These are phyloP conservation scores for Yamadazyma ubonensis DNA, from an alignment of 805 yeast genomes.

Conservation along the genomic window DNA sequence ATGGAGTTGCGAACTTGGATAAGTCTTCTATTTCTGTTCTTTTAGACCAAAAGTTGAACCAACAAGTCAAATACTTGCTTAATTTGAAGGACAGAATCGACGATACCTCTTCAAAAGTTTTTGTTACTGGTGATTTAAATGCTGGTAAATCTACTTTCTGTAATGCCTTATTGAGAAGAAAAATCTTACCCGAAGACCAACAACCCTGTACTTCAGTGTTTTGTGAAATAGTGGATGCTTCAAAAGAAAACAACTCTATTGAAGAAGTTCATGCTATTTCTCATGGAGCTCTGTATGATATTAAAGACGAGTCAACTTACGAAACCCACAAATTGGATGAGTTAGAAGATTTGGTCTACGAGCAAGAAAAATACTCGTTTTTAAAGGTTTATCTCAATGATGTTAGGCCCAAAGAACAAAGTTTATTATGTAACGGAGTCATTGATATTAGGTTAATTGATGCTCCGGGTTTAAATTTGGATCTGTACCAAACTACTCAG, in stretches of 20 bases:
- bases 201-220: constrained; percentile 97
- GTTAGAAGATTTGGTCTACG: constrained; percentile 68
- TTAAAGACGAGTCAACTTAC: constrained; percentile 64
- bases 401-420: constrained; percentile 60
- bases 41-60: constrained; percentile 64
- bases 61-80: constrained; percentile 63
- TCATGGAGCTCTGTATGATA: constrained; percentile 50
- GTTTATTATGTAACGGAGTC: constrained; percentile 82
- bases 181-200: constrained; percentile 89
- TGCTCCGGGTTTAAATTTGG: constrained; percentile 96
- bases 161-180: constrained; percentile 77
- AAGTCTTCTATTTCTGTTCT: constrained; percentile 66
- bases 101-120: constrained; percentile 89
- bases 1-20: constrained; percentile 58
- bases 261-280: constrained; percentile 95
- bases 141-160: constrained; percentile 97
- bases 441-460: constrained; percentile 91
- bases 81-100: constrained; percentile 80
- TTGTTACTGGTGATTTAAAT: constrained; percentile 95
- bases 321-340: constrained; percentile 51
- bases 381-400: constrained; percentile 84
- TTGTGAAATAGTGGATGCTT: constrained; percentile 87
- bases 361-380: constrained; percentile 67
- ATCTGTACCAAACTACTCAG: constrained; percentile 90
- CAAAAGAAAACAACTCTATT: constrained; percentile 59